Conservation (phyloP, 805 yeast genomes). For the Zygoascus tannicola region DNA sequence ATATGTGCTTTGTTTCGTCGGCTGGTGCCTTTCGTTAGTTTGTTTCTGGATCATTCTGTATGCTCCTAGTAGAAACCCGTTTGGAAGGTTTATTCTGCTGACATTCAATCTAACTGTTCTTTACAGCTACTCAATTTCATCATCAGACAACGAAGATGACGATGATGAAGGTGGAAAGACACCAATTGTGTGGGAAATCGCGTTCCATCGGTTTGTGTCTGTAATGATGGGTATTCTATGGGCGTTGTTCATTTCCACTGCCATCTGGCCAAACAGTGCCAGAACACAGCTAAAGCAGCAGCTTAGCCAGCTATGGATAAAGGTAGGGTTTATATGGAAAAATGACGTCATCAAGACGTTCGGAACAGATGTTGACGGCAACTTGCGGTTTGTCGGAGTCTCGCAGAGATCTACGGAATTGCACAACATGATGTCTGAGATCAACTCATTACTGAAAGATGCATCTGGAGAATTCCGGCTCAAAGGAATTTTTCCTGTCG, state of each 20-base stretch:
- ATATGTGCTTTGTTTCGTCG: constrained; percentile 42
- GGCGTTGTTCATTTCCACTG: constrained; percentile 62
- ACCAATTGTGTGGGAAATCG: constrained; percentile 65
- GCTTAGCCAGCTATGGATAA: constrained; percentile 60
- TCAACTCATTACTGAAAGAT: constrained; percentile 51
- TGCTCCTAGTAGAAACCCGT: constrained; percentile 46
- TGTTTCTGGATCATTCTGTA: constrained; percentile 49
- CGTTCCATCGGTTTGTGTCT: constrained; percentile 65
- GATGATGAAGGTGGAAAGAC: constrained; percentile 60
- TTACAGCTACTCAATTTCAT: constrained; percentile 61
- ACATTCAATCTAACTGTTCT: constrained; percentile 73
- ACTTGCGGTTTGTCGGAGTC: constrained; percentile 19
- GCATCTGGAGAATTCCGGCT: constrained; percentile 70
- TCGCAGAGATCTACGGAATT: constrained; percentile 31
- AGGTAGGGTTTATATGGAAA: constrained; percentile 76
- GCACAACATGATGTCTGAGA: constrained; percentile 48
- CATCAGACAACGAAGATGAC: constrained; percentile 40
- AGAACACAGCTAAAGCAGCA: constrained; percentile 57
- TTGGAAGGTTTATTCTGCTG: constrained; percentile 51
- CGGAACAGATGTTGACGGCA: background rate
- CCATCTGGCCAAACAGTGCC: constrained; percentile 68
- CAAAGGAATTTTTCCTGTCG: constrained; percentile 60
- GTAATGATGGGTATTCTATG: constrained; percentile 66
- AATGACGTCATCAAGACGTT: constrained; percentile 47
- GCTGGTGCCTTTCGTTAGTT: constrained; percentile 32